Evolutionary conservation across 2,329 filamentous ascomycete genomes (phyloP), one percentile per base, ranked within the genome.

Genomic region (Venturia effusa): DNA sequence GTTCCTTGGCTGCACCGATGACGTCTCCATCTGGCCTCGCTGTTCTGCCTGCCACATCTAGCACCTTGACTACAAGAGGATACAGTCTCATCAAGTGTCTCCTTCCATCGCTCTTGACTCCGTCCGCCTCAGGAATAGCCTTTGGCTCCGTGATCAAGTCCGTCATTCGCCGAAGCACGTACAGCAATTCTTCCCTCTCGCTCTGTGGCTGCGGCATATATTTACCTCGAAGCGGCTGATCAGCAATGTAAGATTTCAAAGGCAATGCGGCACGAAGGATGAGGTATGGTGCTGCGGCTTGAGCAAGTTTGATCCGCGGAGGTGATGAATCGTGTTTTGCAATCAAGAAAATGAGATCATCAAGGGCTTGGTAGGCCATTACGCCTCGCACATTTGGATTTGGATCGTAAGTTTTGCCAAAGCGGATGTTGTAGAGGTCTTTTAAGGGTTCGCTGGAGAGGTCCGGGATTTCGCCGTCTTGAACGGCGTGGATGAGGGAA

Each of bases 171-270:
- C 78, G 76, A 22, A 97, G 78, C 30, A 92, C 81, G 70, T 89
- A 88, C 4, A 89, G 72, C 13, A 99, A 77, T 72, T 96, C 94
- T 66, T 84, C 87, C 54, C 90, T 83, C 71, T 96, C 90, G 10
- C 85, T 87, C 5, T 90, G 79, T 0, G 93, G 93, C 72, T 94
- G 90, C 4, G 94, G 94, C 86, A 95, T 94, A 61, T 59, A 60
- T 22, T 87, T 83, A 0, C 94, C 92, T 17, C 94, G 83, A 24
- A 99, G 79, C 0, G 93, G 92, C 71, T 97, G 93, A 73, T 99
- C 94, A 4, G 92, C 89, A 57, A 95, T 87, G 72, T 96, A 97
- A 0, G 87, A 81, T 64, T 90, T 87, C n/a, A 97, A 77, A 0
- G 90, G 87, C 19, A 96, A 79, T 0, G 89, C 91, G 15, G 89